Percentiles rank a stretch among this genome's conserved stretches.
Evolutionary conservation across 2,329 filamentous ascomycete species (phyloP).

Genomic region (Dothistroma pini): DNA sequence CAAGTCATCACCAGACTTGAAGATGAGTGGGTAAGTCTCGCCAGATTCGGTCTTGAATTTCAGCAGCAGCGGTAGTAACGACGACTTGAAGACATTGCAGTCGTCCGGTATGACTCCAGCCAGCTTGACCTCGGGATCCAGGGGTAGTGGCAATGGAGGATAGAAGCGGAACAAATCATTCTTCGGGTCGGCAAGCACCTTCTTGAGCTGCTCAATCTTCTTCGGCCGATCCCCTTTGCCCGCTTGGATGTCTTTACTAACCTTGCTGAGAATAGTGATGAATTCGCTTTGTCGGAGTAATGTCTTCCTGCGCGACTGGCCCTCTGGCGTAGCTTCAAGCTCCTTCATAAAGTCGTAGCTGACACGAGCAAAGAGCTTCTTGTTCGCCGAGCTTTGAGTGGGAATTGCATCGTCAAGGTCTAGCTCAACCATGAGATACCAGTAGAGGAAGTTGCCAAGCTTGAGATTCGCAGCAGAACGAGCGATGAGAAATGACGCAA

Average conservation of each 20-base stretch:
- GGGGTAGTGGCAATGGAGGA: conserved; percentile 77
- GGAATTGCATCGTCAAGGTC: conserved; percentile 59
- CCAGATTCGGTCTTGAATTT: conserved; percentile 80
- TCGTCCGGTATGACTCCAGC: conserved; percentile 79
- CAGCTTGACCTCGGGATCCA: conserved; percentile 79
- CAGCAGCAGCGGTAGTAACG: conserved; percentile 83
- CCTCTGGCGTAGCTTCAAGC: conserved; percentile 67
- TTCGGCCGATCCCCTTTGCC: conserved; percentile 72
- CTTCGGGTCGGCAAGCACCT: conserved; percentile 79
- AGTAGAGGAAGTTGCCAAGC: conserved; percentile 92
- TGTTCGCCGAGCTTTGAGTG: conserved; percentile 63
- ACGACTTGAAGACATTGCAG: conserved; percentile 91
- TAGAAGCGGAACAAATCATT: conserved; percentile 84
- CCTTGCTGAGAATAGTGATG: conserved; percentile 78
- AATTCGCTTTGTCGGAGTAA: conserved; percentile 86
- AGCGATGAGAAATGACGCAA: conserved; percentile 84
- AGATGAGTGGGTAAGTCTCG: conserved; percentile 83
- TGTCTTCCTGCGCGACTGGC: conserved; percentile 68
- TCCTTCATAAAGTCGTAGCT: conserved; percentile 96
- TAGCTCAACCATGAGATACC: conserved; percentile 98
- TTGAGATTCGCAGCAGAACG: conserved; percentile 84
- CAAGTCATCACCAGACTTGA: conserved; percentile 88
- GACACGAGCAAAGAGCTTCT: conserved; percentile 85
- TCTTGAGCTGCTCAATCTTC: conserved; percentile 81
- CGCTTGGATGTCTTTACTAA: conserved; percentile 82